A percentile compares a stretch with the other conserved stretches of the same genome.
Conservation (phyloP, 148 eudicot genomes). For the Rhododendron ferrugineum region DNA sequence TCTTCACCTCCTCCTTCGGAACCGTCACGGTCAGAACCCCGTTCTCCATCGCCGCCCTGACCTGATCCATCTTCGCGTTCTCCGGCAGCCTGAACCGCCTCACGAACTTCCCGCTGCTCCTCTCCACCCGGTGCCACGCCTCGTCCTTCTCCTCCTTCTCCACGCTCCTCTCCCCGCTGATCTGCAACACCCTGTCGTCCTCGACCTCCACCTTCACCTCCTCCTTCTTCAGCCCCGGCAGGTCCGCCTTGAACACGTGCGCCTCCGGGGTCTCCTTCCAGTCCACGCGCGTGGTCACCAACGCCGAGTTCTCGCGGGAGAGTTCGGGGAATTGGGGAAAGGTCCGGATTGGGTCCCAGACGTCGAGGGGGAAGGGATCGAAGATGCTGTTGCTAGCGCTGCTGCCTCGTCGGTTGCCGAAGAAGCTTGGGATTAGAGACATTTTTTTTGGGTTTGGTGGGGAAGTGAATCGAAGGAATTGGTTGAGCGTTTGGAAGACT, state of each 20-base stretch:
- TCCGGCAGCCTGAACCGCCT: slow-evolving; percentile 7
- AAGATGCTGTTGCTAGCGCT: not conserved
- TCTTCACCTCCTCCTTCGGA: not conserved
- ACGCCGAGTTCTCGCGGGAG: not conserved
- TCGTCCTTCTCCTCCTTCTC: slow-evolving; percentile 5
- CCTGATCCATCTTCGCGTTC: not conserved
- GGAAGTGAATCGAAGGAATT: not conserved
- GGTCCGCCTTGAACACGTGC: slow-evolving; percentile 6
- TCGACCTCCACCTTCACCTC: slow-evolving; percentile 5
- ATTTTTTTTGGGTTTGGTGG: not conserved
- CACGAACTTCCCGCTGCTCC: slow-evolving; percentile 2
- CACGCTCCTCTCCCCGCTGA: not conserved
- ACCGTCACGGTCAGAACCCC: slow-evolving; percentile 1
- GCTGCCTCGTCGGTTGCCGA: slow-evolving; percentile 5
- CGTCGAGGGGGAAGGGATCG: slow-evolving; percentile 13
- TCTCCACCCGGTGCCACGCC: not conserved
- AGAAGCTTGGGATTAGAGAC: slow-evolving; percentile 16
- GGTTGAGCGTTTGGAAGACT: not conserved
- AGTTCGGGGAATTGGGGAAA: not conserved
- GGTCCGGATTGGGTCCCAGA: not conserved
- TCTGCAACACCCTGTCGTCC: not conserved
- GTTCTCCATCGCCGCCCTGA: not conserved
- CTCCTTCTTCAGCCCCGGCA: slow-evolving; percentile 7
- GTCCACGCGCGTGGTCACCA: not conserved
- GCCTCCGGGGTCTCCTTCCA: slow-evolving; percentile 4